Base-by-base conservation (phyloP, 805 yeast species). In the Pichia cephalocereana region DNA sequence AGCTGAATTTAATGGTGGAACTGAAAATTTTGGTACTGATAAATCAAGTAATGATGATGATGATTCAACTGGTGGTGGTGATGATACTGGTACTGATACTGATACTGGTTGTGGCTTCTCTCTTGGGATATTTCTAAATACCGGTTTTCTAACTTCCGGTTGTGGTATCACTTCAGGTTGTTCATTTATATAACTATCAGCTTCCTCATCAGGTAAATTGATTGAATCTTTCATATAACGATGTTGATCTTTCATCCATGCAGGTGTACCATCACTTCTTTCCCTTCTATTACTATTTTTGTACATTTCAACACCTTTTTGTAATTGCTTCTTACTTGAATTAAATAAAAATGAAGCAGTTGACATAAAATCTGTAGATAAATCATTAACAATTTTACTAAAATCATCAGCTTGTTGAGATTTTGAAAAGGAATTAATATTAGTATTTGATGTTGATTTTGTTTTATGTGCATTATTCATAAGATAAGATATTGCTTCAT, bases 161-260 rank as follows among this genome's bases (percentile, higher is more conserved):
- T 23, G 6, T 4, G 6, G 26, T 23, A 23, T 23, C 26, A 23
- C 26, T 23, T 23, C 26, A 23, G 4, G 26, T 23, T 23, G 26
- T 23, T 48, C 49, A 53, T 73, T 71, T 43, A 70, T 70, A 18
- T 69, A 73, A 32, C 61, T 61, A 6, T 74, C 67, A 46, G 74
- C 65, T 48, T 75, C 74, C 15, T 68, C 71, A 38, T 57, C 65
- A 12, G 63, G 66, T 9, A 60, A 37, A 32, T 31, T 46, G 39
- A 57, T 58, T 10, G 68, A 70, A 4, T 71, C 70, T 17, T 67
- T 66, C 48, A 70, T 75, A 54, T 81, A 73, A 54, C 58, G 67
- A 14, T 65, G 69, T 55, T 77, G 82, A 51, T 77, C 74, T 48
- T 68, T 72, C 89, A 86, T 82, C 95, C 95, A 86, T 2, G 82